Percentiles rank a stretch among this genome's conserved stretches.
Conservation (phyloP, 2,329 filamentous ascomycete species). For the Paraphaeosphaeria minitans region DNA sequence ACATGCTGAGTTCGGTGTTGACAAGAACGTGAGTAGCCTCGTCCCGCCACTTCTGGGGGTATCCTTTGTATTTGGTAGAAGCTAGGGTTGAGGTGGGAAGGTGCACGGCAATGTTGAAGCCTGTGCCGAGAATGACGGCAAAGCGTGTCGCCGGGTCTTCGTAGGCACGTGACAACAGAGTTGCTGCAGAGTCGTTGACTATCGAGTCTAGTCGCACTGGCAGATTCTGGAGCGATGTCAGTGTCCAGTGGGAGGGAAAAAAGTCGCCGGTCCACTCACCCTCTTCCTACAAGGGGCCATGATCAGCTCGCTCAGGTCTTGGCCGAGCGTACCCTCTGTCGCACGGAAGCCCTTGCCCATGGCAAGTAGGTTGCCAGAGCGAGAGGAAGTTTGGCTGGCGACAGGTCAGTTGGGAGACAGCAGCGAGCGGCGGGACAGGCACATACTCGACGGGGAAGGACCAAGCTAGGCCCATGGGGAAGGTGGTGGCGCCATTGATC, state of each 20-base stretch:
- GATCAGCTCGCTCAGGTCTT: conserved; percentile 65
- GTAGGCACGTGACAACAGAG: conserved; percentile 66
- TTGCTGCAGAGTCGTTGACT: conserved; percentile 67
- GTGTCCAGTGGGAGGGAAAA: conserved; percentile 10
- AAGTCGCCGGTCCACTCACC: conserved; percentile 31
- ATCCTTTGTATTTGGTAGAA: conserved; percentile 59
- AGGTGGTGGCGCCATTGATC: conserved; percentile 45
- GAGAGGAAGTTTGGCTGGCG: conserved; percentile 61
- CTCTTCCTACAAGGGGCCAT: conserved; percentile 61
- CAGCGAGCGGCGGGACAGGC: not conserved
- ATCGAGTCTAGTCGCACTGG: conserved; percentile 66
- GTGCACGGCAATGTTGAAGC: conserved; percentile 68
- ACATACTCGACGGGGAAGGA: conserved; percentile 66
- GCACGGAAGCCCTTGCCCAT: conserved; percentile 71
- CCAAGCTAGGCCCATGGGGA: conserved; percentile 68
- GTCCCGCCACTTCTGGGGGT: conserved; percentile 61
- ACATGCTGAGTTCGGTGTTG: conserved; percentile 71
- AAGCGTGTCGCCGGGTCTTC: conserved; percentile 64
- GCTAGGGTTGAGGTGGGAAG: conserved; percentile 62
- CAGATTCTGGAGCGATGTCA: conserved; percentile 47
- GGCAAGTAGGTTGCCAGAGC: conserved; percentile 60
- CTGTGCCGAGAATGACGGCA: conserved; percentile 68
- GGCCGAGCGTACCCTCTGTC: conserved; percentile 62
- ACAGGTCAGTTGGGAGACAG: conserved; percentile 20
- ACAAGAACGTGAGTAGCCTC: conserved; percentile 65